A percentile compares a stretch with the other conserved stretches of the same genome.
Evolutionary conservation across 2,329 filamentous ascomycete species (phyloP).

Genomic region (Arthrobotrys megalospora): DNA sequence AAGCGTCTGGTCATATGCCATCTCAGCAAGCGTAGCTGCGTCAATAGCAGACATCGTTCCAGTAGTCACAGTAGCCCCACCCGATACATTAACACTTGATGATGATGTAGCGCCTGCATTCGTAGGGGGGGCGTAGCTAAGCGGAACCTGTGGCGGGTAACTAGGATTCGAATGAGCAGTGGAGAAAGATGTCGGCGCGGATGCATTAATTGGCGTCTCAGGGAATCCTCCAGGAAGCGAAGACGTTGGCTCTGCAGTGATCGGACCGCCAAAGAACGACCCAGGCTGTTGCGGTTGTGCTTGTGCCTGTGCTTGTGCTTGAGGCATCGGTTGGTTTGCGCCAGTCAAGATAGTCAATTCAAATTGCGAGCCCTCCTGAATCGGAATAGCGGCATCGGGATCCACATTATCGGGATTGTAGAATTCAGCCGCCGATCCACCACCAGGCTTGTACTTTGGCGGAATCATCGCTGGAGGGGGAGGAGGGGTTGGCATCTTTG

Average conservation of each 20-base stretch:
- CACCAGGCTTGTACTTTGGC: slow-evolving; percentile 57
- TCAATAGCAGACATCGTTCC: slow-evolving; percentile 44
- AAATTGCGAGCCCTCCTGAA: slow-evolving; percentile 54
- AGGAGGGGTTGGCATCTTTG: slow-evolving; percentile 58
- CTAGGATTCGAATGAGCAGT: slow-evolving; percentile 37
- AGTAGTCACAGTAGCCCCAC: slow-evolving; percentile 12
- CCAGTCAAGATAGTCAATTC: slow-evolving; percentile 43
- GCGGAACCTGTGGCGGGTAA: slow-evolving; percentile 34
- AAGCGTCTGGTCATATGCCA: slow-evolving; percentile 55
- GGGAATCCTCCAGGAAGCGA: slow-evolving; percentile 36
- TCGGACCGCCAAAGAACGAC: slow-evolving; percentile 47
- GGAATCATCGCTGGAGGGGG: slow-evolving; percentile 50
- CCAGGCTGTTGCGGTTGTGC: neutral
- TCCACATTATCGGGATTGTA: slow-evolving; percentile 52
- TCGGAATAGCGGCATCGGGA: slow-evolving; percentile 47
- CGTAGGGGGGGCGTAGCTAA: slow-evolving; percentile 28
- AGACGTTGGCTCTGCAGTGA: slow-evolving; percentile 43
- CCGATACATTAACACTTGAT: neutral
- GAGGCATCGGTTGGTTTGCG: neutral
- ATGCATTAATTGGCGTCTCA: slow-evolving; percentile 36
- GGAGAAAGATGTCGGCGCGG: slow-evolving; percentile 40
- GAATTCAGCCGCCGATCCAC: slow-evolving; percentile 53
- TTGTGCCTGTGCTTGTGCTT: neutral
- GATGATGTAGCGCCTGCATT: slow-evolving; percentile 7
- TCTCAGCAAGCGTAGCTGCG: slow-evolving; percentile 51